Conservation (phyloP, 2,329 filamentous ascomycete species). For the Tolypocladium tropicale region DNA sequence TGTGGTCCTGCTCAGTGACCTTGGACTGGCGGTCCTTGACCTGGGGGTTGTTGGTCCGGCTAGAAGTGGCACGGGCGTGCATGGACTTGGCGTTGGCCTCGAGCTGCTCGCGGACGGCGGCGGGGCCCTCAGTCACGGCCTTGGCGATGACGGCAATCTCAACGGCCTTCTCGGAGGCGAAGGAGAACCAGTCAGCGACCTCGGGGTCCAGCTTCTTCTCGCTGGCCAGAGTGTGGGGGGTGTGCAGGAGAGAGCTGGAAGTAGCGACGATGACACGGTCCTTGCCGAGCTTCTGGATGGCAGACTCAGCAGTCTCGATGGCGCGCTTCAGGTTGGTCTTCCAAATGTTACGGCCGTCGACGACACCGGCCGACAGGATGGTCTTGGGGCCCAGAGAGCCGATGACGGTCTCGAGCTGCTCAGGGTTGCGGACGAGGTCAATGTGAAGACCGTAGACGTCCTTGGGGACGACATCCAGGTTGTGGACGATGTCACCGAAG, state of each 20-base stretch:
- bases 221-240: slow-evolving; percentile 91
- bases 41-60: slow-evolving; percentile 90
- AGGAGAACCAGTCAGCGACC: slow-evolving; percentile 97
- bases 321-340: slow-evolving; percentile 98
- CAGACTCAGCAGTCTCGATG: slow-evolving; percentile 81
- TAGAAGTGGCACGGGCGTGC: slow-evolving; percentile 81
- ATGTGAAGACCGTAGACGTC: slow-evolving; percentile 80
- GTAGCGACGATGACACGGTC: slow-evolving; percentile 95
- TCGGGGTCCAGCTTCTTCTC: slow-evolving; percentile 97
- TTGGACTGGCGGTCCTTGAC: slow-evolving; percentile 95
- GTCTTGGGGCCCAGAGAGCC: slow-evolving; percentile 79
- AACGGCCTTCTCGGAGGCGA: slow-evolving; percentile 85
- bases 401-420: slow-evolving; percentile 85
- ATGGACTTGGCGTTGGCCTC: slow-evolving; percentile 96
- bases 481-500: slow-evolving; percentile 99
- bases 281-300: slow-evolving; percentile 91
- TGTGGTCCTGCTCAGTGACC: slow-evolving; percentile 76
- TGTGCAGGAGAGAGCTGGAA: slow-evolving; percentile 96
- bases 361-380: slow-evolving; percentile 87
- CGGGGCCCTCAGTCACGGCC: slow-evolving; percentile 88
- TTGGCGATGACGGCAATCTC: slow-evolving; percentile 93
- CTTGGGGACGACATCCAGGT: slow-evolving; percentile 80
- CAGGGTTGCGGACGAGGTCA: slow-evolving; percentile 95
- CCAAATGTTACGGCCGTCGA: slow-evolving; percentile 99
- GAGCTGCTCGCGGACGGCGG: slow-evolving; percentile 74